phyloP scores from a whole-genome alignment of 441 rosid species.

The Eutrema salsugineum region DNA sequence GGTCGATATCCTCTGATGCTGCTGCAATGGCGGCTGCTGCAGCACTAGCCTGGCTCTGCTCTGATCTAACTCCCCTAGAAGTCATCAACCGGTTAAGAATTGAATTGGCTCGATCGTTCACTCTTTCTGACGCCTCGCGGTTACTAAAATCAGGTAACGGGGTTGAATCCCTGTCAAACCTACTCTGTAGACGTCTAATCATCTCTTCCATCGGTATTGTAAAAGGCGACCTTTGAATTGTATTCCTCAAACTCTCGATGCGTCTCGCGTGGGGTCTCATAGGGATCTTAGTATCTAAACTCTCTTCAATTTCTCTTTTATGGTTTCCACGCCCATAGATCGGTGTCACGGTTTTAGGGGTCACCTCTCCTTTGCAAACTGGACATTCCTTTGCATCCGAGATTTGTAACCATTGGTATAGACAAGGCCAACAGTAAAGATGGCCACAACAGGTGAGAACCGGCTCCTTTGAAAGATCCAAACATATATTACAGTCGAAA shows the following conservation, averaged over 20 bases:
- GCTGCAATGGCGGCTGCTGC: slow-evolving; percentile 27
- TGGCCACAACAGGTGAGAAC: slow-evolving; percentile 97
- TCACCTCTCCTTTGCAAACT: slow-evolving; percentile 89
- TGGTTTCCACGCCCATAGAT: slow-evolving; percentile 83
- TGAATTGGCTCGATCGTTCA: slow-evolving; percentile 41
- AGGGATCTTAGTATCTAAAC: slow-evolving; percentile 68
- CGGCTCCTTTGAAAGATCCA: slow-evolving; percentile 88
- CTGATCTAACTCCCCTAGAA: slow-evolving; percentile 64
- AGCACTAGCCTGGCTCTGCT: slow-evolving; percentile 43
- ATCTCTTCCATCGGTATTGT: slow-evolving; percentile 81
- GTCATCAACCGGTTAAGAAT: slow-evolving; percentile 62
- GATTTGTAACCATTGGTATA: slow-evolving; percentile 72
- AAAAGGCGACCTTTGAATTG: slow-evolving; percentile 60
- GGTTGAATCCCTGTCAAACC: slow-evolving; percentile 69
- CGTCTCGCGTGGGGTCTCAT: slow-evolving; percentile 72
- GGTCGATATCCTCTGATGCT: slow-evolving; percentile 52
- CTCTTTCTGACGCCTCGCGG: slow-evolving; percentile 45
- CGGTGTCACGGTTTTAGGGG: slow-evolving; percentile 71
- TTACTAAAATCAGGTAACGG: slow-evolving; percentile 52
- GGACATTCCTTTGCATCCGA: slow-evolving; percentile 95
- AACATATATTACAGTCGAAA: slow-evolving; percentile 86
- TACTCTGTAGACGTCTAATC: slow-evolving; percentile 80
- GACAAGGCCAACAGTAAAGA: slow-evolving; percentile 94
- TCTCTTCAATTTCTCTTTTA: slow-evolving; percentile 58
- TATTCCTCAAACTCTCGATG: slow-evolving; percentile 88